Base-by-base conservation (phyloP, 2,329 filamentous ascomycete genomes). In the Talaromyces islandicus region DNA sequence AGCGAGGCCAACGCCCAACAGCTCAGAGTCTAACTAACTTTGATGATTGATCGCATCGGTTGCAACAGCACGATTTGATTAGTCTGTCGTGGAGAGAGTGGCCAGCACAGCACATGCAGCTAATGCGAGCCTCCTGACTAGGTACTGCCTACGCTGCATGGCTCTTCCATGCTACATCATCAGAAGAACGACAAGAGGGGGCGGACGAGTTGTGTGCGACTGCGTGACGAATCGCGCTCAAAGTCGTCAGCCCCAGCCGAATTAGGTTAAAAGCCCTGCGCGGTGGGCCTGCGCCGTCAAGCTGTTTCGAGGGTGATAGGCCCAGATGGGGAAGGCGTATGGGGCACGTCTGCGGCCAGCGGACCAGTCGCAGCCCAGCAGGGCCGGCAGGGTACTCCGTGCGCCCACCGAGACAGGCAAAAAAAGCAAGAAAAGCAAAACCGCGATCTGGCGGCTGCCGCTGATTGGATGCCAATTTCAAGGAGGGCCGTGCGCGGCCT, bases 401-500 rank as follows among this genome's bases (percentile, higher is more conserved):
- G 43, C 43, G 11, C 21, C 43, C 1, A 11, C 43, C 19, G 9
- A 46, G 43, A 21, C 43, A 10, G n/a, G 43, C 43, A 46, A 21
- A 4, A 46, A 24, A 46, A 46, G 43, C n/a, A 46, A 46, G 24
- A 46, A 46, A 46, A 46, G 43, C 43, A 46, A 24, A 46, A 11
- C 43, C 43, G n/a, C 48, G 25, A 56, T 57, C 25, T 57, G 55
- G 14, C 17, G 19, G 38, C 55, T 7, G 10, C 7, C 17, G 19
- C 38, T 60, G 21, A 60, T 60, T 60, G 54, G 59, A 21, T 11
- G 4, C 7, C 4, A 2, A 52, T 38, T 61, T 61, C 27, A 61
- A 60, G 59, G 29, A 27, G 54, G 59, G 50, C 59, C 30, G 59
- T 61, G 59, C 59, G 29, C 24, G n/a, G 11, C 38, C 38, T 53